Conservation (phyloP, 371 early-diverging fungal genomes). For the Mucor plumbeus region DNA sequence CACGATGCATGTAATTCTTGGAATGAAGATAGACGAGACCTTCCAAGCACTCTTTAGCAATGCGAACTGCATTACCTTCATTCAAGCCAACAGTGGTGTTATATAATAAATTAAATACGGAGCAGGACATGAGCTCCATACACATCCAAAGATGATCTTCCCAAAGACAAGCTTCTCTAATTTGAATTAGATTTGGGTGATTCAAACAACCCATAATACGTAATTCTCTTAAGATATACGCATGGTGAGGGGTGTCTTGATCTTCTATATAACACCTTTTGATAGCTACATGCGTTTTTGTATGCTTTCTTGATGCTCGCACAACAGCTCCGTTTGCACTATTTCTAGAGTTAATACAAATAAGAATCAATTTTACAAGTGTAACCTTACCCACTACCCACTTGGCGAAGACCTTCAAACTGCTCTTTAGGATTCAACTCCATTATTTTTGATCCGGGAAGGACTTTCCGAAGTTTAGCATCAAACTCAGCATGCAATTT, state of each 20-base stretch:
- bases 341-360: not conserved
- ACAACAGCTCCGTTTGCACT: slow-evolving; percentile 34
- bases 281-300: slow-evolving; percentile 49
- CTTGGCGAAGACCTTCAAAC: slow-evolving; percentile 43
- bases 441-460: slow-evolving; percentile 50
- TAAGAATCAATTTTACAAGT: not conserved
- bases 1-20: slow-evolving; percentile 59
- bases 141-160: slow-evolving; percentile 57
- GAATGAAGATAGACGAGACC: slow-evolving; percentile 54
- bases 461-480: slow-evolving; percentile 50
- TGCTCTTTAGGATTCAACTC: slow-evolving; percentile 44
- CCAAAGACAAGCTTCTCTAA: slow-evolving; percentile 48
- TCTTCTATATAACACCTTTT: slow-evolving; percentile 59
- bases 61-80: slow-evolving; percentile 47
- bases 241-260: slow-evolving; percentile 49
- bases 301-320: slow-evolving; percentile 20
- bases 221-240: slow-evolving; percentile 51
- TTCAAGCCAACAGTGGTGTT: slow-evolving; percentile 49
- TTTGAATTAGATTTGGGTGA: slow-evolving; percentile 46
- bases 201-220: slow-evolving; percentile 54
- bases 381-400: slow-evolving; percentile 54
- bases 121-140: slow-evolving; percentile 59
- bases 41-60: slow-evolving; percentile 51
- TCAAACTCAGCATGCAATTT: slow-evolving; percentile 51
- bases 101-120: slow-evolving; percentile 50